Evolutionary conservation across 192 early-diverging fungal genomes (phyloP), one percentile per base, ranked within the genome.

Genomic region (Geosiphon pyriformis): DNA sequence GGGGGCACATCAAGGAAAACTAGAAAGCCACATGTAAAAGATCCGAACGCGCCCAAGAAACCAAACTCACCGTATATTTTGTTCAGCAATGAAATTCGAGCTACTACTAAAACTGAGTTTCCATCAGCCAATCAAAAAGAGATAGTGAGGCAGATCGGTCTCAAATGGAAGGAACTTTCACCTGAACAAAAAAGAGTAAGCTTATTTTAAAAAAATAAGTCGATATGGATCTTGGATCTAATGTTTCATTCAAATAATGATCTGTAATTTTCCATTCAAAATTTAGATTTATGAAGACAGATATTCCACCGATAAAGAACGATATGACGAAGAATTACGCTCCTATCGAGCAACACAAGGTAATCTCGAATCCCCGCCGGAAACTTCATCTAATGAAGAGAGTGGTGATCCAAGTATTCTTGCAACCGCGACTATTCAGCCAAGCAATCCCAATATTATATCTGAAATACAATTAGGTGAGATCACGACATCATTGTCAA

Each of bases 21-120:
- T 15, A 34, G 48, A 37, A 67, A 67, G 26, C 25, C 52, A 20
- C 54, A 67, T 6, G 26, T 22, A 10, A 94, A 96, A 86, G 90
- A 94, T 84, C 85, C 88, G 50, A 85, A 82, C 69, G 89, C 88
- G 17, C 94, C 94, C 78, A 97, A 97, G 84, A 90, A 90, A 80
- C 83, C 88, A 3, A 81, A 94, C 58, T 90, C 94, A 18, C 93
- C 91, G 20, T 97, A 92, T 83, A 88, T 97, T 80, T 81, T 92
- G 77, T 97, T 91, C 79, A 90, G 90, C 30, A 82, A 92, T 76
- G 93, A 86, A 65, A 87, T 85, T 78, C 83, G 94, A 54, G 65
- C 84, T 33, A 74, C 77, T 27, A 88, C 94, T 48, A 86, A 90
- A 82, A 84, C 84, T 49, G 82, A 90, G 52, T 91, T 93, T 87